Percentiles rank a stretch among this genome's conserved stretches.
Evolutionary conservation across 1,284 basidiomycete species (phyloP).

Genomic region (Gomphus bonarii): DNA sequence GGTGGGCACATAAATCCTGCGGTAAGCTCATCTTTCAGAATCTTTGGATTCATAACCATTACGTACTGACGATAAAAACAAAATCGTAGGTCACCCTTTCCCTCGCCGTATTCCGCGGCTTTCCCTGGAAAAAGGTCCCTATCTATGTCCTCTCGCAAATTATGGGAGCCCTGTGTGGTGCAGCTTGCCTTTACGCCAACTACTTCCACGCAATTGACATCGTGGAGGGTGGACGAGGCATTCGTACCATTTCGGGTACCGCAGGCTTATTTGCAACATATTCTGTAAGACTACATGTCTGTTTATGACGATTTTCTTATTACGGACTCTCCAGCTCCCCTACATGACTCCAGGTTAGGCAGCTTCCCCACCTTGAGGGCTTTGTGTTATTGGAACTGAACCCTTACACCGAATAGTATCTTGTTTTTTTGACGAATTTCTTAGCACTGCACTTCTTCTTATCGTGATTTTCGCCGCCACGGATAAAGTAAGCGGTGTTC

Average conservation of each 20-base stretch:
- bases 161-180: conserved; percentile 59
- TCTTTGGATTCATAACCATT: too few relatives aligned
- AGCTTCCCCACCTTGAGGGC: conserved; percentile 38
- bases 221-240: conserved; percentile 48
- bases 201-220: conserved; percentile 69
- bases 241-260: conserved; percentile 57
- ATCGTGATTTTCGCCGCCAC: conserved; percentile 32
- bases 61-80: too few relatives aligned
- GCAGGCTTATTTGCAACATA: conserved; percentile 65
- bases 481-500: conserved; percentile 25
- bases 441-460: conserved; percentile 46
- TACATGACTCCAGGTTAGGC: conserved; percentile 6
- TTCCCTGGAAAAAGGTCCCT: conserved; percentile 74
- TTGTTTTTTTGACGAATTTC: conserved; percentile 56
- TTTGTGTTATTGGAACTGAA: not conserved
- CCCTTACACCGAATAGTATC: conserved; percentile 29
- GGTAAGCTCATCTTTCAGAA: conserved; percentile 25
- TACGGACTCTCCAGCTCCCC: not conserved
- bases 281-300: conserved; percentile 35
- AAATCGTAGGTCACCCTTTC: conserved; percentile 51
- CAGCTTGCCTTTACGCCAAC: conserved; percentile 64
- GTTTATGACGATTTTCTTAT: not conserved
- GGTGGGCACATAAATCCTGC: conserved; percentile 76
- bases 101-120: conserved; percentile 57
- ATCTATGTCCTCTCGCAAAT: conserved; percentile 62